A percentile compares a stretch with the other conserved stretches of the same genome.
Evolutionary conservation across 768 basidiomycete genomes (phyloP).

Genomic region (Pleurotus pulmonarius): DNA sequence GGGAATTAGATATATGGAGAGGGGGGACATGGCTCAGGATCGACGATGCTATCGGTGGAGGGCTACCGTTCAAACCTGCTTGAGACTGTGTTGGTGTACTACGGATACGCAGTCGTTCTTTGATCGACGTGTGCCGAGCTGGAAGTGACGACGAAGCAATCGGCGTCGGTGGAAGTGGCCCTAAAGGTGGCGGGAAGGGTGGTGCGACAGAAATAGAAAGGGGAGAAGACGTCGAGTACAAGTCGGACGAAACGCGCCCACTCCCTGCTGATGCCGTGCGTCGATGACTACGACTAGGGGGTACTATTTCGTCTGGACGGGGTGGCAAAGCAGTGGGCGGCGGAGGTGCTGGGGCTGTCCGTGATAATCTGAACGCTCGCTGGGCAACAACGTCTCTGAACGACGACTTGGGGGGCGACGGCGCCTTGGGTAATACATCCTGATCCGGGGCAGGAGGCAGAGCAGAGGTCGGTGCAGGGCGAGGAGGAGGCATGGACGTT

Average conservation of each 20-base stretch:
- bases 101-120: conserved; percentile 63
- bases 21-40: conserved; percentile 22
- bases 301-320: conserved; percentile 55
- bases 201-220: conserved; percentile 23
- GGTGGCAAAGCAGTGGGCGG: conserved; percentile 60
- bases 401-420: conserved; percentile 26
- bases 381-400: conserved; percentile 56
- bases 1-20: conserved; percentile 16
- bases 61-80: conserved; percentile 18
- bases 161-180: conserved; percentile 41
- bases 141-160: conserved; percentile 10
- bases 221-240: conserved; percentile 46
- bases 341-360: conserved; percentile 61
- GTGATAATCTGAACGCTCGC: conserved; percentile 54
- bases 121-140: conserved; percentile 43
- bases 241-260: conserved; percentile 14
- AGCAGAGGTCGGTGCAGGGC: conserved; percentile 60
- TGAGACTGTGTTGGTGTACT: conserved; percentile 50
- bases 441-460: conserved; percentile 12
- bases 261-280: conserved; percentile 23
- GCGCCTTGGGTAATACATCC: not conserved
- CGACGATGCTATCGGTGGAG: conserved; percentile 20
- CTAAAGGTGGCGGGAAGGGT: conserved; percentile 40
- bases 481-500: conserved; percentile 65
- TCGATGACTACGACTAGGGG: conserved; percentile 23